Evolutionary conservation across 352 stramenopile species (phyloP).

Genomic region (Phytopythium cucurbitacearum): DNA sequence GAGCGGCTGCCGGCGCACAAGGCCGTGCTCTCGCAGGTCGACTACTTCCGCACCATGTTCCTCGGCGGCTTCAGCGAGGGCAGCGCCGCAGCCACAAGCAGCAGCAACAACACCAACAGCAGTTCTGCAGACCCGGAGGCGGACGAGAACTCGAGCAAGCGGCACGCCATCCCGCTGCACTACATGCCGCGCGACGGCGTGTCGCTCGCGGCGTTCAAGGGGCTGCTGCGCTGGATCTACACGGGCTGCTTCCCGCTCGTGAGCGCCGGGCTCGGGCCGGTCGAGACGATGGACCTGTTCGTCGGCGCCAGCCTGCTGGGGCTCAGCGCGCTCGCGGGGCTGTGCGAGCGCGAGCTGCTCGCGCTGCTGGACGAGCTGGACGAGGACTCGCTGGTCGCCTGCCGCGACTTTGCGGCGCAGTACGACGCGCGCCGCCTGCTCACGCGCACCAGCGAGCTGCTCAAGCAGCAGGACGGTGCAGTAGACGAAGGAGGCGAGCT

Average conservation of each 20-base stretch:
- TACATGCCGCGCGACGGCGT: constrained; percentile 75
- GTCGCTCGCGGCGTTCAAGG: constrained; percentile 57
- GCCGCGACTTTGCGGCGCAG: constrained; percentile 57
- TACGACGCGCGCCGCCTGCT: constrained; percentile 52
- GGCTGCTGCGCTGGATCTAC: constrained; percentile 67
- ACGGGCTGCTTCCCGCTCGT: constrained; percentile 52
- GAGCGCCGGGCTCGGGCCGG: constrained; percentile 34
- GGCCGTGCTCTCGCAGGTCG: constrained; percentile 64
- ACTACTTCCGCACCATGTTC: constrained; percentile 84
- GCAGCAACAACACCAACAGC: too few species aligned
- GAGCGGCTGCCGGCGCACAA: constrained; percentile 61
- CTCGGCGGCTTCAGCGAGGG: constrained; percentile 76
- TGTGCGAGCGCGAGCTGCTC: constrained; percentile 62
- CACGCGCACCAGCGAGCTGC: constrained; percentile 32
- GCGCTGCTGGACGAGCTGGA: constrained; percentile 43
- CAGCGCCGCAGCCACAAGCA: constrained; percentile 3
- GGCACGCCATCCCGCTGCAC: constrained; percentile 61
- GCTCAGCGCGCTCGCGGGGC: constrained; percentile 42
- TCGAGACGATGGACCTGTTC: constrained; percentile 70
- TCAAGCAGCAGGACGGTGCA: neutral
- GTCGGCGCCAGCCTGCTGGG: constrained; percentile 56
- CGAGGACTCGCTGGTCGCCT: constrained; percentile 39
- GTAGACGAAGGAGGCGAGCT: too few species aligned
- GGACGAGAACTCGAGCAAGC: neutral
- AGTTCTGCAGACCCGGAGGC: constrained; percentile 2